Evolutionary conservation across 768 basidiomycete genomes (phyloP), one percentile per base, ranked within the genome.

Genomic region (Amanita subjunquillea): DNA sequence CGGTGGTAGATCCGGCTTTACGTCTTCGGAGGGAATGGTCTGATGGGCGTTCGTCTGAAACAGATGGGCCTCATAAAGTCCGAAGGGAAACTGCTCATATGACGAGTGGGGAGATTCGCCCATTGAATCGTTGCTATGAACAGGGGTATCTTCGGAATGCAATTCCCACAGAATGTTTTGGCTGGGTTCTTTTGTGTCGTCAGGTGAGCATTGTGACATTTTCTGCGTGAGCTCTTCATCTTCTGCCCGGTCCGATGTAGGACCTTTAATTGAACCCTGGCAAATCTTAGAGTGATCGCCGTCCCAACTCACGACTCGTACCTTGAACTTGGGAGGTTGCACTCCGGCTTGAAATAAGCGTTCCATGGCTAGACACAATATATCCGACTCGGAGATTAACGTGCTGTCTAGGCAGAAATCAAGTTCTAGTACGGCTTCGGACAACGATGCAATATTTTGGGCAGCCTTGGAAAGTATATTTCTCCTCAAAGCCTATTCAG

Each of bases 261-360:
- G 15, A 13, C 34, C 13, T 23, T 29, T 23, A n/a, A 17, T 48
- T 22, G 27, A 34, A 20, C 38, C 47, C 53, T 54, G 17, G n/a
- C 1, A 42, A 22, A 1, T n/a, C 15, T 53, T 20, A 53, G 43
- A 8, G 12, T 15, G 17, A 36, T 27, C n/a, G 20, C 23, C 4
- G 27, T 20, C 12, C 27, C 5, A 20, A 30, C 9, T n/a, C 22
- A 13, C 37, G 30, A 44, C 12, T 17, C 23, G 23, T 56, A 78
- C 80, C 74, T 77, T 78, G 64, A 79, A 77, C 39, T 61, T 70
- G 17, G 71, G 67, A 6, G 68, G 71, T 38, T 67, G 68, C 56
- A 76, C 60, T 12, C 72, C 69, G 43, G 58, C 57, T 48, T 71
- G 68, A 56, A 74, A 79, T 23, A 79, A 59, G 44, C 65, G 64